Percentiles rank a stretch among this genome's conserved stretches.
These are phyloP conservation scores for Cystoderma amianthinum DNA, from an alignment of 768 basidiomycete genomes.

Conservation along the genomic window DNA sequence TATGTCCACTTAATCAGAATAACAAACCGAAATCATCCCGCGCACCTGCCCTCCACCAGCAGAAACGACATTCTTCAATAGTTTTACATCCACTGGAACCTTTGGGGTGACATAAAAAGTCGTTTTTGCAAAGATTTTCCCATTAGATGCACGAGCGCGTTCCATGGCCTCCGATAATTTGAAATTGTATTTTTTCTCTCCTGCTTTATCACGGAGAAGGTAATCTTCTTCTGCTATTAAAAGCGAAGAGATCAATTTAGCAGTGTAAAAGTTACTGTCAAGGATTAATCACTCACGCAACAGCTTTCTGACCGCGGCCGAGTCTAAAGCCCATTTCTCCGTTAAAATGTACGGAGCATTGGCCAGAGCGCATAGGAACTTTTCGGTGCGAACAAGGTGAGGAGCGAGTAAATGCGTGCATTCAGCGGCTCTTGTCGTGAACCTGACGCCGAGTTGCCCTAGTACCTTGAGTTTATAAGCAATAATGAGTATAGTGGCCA, in stretches of 20 bases:
- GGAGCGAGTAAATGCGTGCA: conserved; percentile 78
- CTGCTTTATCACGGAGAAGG: conserved; percentile 48
- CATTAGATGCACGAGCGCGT: conserved; percentile 44
- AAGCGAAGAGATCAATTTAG: no score
- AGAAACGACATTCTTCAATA: conserved; percentile 63
- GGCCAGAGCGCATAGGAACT: conserved; percentile 76
- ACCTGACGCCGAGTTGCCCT: conserved; percentile 57
- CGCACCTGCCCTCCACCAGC: conserved; percentile 69
- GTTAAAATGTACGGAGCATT: conserved; percentile 55
- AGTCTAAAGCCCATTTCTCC: conserved; percentile 62
- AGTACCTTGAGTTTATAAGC: no score
- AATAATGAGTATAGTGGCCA: no score
- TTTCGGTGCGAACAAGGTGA: conserved; percentile 75
- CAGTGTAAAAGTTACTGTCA: no score
- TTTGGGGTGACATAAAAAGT: conserved; percentile 73
- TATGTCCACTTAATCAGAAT: neutral
- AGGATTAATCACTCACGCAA: conserved; percentile 59
- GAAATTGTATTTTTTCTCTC: conserved; percentile 64
- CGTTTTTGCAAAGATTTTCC: conserved; percentile 54
- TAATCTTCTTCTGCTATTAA: conserved; percentile 64
- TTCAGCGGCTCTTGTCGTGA: conserved; percentile 51
- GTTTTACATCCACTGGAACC: conserved; percentile 47
- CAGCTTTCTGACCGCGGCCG: conserved; percentile 45
- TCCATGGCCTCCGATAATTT: conserved; percentile 52
- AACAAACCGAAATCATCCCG: conserved; percentile 3